phyloP scores from a whole-genome alignment of 2,329 filamentous ascomycete genomes.

The Colletotrichum costaricense region DNA sequence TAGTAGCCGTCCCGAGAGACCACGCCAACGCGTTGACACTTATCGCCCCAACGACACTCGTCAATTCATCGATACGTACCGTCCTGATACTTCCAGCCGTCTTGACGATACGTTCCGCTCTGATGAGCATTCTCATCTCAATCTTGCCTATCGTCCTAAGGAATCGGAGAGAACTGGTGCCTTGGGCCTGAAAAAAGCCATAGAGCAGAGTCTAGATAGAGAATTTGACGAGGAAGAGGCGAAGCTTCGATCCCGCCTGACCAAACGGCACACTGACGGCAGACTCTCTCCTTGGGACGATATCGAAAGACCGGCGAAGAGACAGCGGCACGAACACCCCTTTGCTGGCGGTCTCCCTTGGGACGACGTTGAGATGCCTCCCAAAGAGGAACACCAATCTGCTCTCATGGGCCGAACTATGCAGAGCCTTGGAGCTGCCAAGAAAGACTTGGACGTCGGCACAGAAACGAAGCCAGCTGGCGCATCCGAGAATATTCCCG shows the following conservation, averaged over 20 bases:
- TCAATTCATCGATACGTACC: not conserved
- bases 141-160: not conserved
- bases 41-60: not conserved
- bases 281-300: slow-evolving; percentile 43
- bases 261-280: slow-evolving; percentile 27
- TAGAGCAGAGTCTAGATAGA: not conserved
- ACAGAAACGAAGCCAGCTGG: not conserved
- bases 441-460: not conserved
- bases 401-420: not conserved
- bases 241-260: not conserved
- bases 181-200: not conserved
- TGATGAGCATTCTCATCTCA: not conserved
- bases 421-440: not conserved
- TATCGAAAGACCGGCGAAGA: slow-evolving; percentile 31
- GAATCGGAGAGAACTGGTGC: not conserved
- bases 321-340: not conserved
- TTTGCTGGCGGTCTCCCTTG: not conserved
- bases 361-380: not conserved
- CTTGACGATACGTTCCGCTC: not conserved
- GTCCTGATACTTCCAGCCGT: not conserved
- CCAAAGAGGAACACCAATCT: not conserved
- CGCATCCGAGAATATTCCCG: not conserved
- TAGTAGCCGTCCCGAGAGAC: not conserved
- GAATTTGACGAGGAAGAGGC: not conserved
- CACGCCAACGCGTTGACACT: not conserved